A percentile compares a stretch with the other conserved stretches of the same genome.
Evolutionary conservation across 1,139 yeast genomes (phyloP).

Genomic region (Torulaspora pretoriensis): DNA sequence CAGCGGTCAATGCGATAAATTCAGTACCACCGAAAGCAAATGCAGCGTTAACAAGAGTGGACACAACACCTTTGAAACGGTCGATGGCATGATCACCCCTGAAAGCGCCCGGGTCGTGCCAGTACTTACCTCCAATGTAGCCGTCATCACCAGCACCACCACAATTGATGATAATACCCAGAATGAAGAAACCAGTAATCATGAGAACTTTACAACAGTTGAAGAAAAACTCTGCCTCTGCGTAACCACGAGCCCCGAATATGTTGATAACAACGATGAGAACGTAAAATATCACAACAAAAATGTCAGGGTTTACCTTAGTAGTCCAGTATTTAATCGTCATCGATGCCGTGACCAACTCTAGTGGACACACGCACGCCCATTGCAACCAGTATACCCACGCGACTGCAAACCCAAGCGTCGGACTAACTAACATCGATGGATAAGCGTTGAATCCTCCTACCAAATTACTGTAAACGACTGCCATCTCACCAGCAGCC

Average conservation of each 20-base stretch:
- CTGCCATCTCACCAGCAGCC: slow-evolving; percentile 83
- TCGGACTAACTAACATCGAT: slow-evolving; percentile 59
- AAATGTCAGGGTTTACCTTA: slow-evolving; percentile 59
- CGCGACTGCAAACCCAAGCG: slow-evolving; percentile 76
- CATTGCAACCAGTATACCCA: slow-evolving; percentile 83
- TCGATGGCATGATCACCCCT: slow-evolving; percentile 33
- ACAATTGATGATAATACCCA: slow-evolving; percentile 56
- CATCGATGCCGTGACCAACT: slow-evolving; percentile 72
- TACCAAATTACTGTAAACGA: slow-evolving; percentile 63
- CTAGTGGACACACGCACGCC: slow-evolving; percentile 72
- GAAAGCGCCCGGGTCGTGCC: slow-evolving; percentile 61
- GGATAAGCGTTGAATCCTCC: slow-evolving; percentile 78
- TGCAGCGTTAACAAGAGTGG: slow-evolving; percentile 80
- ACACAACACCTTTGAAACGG: slow-evolving; percentile 71
- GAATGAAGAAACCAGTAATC: slow-evolving; percentile 58
- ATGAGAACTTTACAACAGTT: slow-evolving; percentile 58
- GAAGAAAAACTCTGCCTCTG: slow-evolving; percentile 66
- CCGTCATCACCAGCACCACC: slow-evolving; percentile 67
- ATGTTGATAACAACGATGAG: slow-evolving; percentile 55
- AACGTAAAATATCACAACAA: slow-evolving; percentile 61
- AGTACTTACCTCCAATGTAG: slow-evolving; percentile 58
- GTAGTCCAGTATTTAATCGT: slow-evolving; percentile 48
- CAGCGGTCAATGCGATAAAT: slow-evolving; percentile 80
- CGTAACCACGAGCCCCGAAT: slow-evolving; percentile 70
- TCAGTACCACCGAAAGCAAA: slow-evolving; percentile 86